A percentile compares a stretch with the other conserved stretches of the same genome.
phyloP scores from a whole-genome alignment of 148 eudicot species.

The Diospyros lotus region DNA sequence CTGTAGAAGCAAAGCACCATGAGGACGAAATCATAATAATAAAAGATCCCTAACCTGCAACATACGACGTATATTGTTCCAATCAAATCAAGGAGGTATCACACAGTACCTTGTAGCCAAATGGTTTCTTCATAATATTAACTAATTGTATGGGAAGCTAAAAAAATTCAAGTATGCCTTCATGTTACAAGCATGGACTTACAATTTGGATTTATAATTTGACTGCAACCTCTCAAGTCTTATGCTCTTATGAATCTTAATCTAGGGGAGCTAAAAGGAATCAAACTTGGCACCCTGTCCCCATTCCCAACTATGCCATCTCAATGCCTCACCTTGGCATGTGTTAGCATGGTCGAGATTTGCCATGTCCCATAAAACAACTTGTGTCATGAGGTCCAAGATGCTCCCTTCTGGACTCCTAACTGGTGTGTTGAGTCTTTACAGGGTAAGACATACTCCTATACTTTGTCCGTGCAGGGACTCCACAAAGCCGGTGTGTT shows the following conservation, averaged over 20 bases:
- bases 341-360: too few species aligned
- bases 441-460: too few species aligned
- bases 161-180: neutral
- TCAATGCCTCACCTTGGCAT: too few species aligned
- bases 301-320: too few species aligned
- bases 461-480: too few species aligned
- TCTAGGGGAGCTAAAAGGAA: neutral
- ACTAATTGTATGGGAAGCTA: neutral
- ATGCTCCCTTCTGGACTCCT: too few species aligned
- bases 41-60: constrained; percentile 32
- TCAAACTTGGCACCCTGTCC: neutral
- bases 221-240: neutral
- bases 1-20: constrained; percentile 14
- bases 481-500: too few species aligned
- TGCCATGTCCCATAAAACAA: too few species aligned
- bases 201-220: neutral
- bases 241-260: neutral
- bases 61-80: neutral
- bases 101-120: neutral
- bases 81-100: neutral
- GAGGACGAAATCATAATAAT: constrained; percentile 27
- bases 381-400: too few species aligned
- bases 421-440: too few species aligned
- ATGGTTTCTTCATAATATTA: neutral
- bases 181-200: neutral